Evolutionary conservation across 768 basidiomycete genomes (phyloP), one percentile per base, ranked within the genome.

Genomic region (Kondoa subrosea): DNA sequence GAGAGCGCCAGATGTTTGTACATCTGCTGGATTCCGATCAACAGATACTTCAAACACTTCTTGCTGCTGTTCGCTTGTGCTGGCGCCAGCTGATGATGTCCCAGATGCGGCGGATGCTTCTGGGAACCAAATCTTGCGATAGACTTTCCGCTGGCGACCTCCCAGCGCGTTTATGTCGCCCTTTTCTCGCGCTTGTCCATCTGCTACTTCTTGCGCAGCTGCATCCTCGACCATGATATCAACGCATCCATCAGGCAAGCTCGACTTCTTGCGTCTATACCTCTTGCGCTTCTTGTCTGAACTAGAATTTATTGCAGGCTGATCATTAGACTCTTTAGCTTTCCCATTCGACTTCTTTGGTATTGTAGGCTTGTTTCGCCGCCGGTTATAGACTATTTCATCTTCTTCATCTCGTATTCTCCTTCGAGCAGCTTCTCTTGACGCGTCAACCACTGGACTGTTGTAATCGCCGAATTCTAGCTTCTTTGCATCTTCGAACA

Each of bases 351-450:
- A 67, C 33, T 3, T 71, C 65, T 34, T 66, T 67, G 32, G 64
- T 68, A 2, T 56, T 4, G 8, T 64, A 69, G 12, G 4, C 0
- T 67, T 59, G 31, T 56, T 40, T 8, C 15, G 67, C n/a, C 27
- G 32, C 14, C 65, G 65, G 71, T 89, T 84, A 58, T 83, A 79
- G 71, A 92, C 75, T 34, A 91, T 85, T 56, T 87, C 82, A 75
- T 92, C 88, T 76, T 95, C 91, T 73, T 90, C 88, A 67, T 85
- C 83, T 84, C 88, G 87, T 76, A 88, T 85, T 59, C 79, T 76
- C 33, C 78, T 77, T 69, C 83, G 79, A 25, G 87, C 88, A 21
- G 75, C 75, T 69, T 73, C 73, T 26, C 70, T 66, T 1, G 71
- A 72, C 1, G 75, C 75, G 32, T 33, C 57, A 34, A 32, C 56